Conservation (phyloP, 495 filamentous ascomycete species). For the Aspergillus leporis region DNA sequence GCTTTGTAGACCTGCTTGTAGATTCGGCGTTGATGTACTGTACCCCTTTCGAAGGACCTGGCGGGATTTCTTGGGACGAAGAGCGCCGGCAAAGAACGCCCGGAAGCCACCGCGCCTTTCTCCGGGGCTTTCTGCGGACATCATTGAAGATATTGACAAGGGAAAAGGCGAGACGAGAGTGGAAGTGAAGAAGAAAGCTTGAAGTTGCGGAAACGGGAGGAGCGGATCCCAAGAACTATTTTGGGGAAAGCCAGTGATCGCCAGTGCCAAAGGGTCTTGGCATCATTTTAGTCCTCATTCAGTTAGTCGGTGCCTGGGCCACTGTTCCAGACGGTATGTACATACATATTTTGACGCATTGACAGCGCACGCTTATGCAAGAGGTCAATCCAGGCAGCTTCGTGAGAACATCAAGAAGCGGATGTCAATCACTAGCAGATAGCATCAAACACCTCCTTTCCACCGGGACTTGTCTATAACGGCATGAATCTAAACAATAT, state of each 20-base stretch:
- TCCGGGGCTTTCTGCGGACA: slow-evolving; percentile 40
- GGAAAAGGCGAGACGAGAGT: not conserved
- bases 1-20: slow-evolving; percentile 20
- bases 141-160: slow-evolving; percentile 16
- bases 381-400: no score
- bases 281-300: not conserved
- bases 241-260: no score
- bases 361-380: no score
- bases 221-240: not conserved
- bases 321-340: no score
- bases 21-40: slow-evolving; percentile 35
- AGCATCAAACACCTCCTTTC: no score
- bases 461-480: no score
- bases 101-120: slow-evolving; percentile 34
- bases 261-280: no score
- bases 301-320: no score
- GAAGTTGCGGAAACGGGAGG: slow-evolving; percentile 2
- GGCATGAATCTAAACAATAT: no score
- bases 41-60: slow-evolving; percentile 45
- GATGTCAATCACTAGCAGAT: no score
- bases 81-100: slow-evolving; percentile 36
- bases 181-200: not conserved
- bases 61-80: slow-evolving; percentile 48
- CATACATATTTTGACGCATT: not conserved
- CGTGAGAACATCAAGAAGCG: no score